phyloP scores from a whole-genome alignment of 139 green algal species.

The Klebsormidium nitens region DNA sequence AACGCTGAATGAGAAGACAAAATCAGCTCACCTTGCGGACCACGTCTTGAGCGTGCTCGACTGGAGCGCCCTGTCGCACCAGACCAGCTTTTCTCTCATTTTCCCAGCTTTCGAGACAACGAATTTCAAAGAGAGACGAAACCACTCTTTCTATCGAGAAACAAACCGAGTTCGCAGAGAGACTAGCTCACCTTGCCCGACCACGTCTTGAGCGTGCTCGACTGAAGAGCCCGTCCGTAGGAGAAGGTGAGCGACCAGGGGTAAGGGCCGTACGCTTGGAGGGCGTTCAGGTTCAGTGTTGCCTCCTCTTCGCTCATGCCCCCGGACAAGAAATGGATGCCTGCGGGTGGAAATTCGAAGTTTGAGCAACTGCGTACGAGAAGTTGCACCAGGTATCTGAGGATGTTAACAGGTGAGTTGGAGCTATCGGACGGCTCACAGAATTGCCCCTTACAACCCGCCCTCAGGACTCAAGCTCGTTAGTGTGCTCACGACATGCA shows the following conservation, averaged over 20 bases:
- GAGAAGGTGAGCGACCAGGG: slow-evolving; percentile 95
- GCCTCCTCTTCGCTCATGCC: slow-evolving; percentile 74
- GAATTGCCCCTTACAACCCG: too few species aligned
- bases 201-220: slow-evolving; percentile 41
- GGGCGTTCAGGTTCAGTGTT: slow-evolving; percentile 79
- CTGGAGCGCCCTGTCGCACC: slow-evolving; percentile 86
- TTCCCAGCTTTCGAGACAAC: too few species aligned
- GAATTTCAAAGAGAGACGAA: too few species aligned
- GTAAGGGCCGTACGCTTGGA: slow-evolving; percentile 41
- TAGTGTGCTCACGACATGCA: too few species aligned
- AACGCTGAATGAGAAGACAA: too few species aligned
- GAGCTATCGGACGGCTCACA: too few species aligned
- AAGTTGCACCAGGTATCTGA: background rate
- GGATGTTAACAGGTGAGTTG: background rate
- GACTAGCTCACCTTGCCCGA: slow-evolving; percentile 33
- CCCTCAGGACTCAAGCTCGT: too few species aligned
- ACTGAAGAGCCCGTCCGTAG: slow-evolving; percentile 85
- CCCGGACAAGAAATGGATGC: slow-evolving; percentile 88
- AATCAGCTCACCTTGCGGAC: too few species aligned
- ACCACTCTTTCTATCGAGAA: too few species aligned
- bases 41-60: slow-evolving; percentile 40
- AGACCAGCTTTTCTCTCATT: too few species aligned
- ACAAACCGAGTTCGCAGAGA: too few species aligned
- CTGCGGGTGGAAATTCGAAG: slow-evolving; percentile 39
- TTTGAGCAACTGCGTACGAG: background rate